phyloP scores from a whole-genome alignment of 1,284 basidiomycete genomes.

The Cryptococcus sp. region DNA sequence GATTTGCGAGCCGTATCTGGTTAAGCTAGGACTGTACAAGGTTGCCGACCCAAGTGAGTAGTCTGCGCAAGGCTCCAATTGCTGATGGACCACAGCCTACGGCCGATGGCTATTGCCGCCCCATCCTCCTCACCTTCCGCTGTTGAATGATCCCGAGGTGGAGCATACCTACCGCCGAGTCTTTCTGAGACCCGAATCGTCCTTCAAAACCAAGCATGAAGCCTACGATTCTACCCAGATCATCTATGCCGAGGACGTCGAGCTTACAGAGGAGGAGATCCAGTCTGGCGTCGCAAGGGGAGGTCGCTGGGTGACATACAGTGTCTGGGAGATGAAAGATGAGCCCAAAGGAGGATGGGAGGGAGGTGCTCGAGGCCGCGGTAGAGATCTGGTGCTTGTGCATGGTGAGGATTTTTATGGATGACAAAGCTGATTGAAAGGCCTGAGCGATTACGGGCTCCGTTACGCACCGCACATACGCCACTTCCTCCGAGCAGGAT shows the following conservation, averaged over 20 bases:
- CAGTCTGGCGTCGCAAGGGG: slow-evolving; percentile 30
- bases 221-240: slow-evolving; percentile 48
- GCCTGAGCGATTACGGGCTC: slow-evolving; percentile 53
- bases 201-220: slow-evolving; percentile 32
- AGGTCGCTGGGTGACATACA: slow-evolving; percentile 53
- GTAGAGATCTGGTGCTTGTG: slow-evolving; percentile 48
- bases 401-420: slow-evolving; percentile 44
- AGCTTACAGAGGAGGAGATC: slow-evolving; percentile 44
- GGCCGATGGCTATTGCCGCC: slow-evolving; percentile 46
- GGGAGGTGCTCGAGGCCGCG: slow-evolving; percentile 41
- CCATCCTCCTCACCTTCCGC: slow-evolving; percentile 40
- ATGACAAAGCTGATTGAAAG: slow-evolving; percentile 25
- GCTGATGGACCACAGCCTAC: slow-evolving; percentile 34
- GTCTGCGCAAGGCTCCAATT: not conserved
- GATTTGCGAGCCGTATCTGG: slow-evolving; percentile 47
- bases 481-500: slow-evolving; percentile 56
- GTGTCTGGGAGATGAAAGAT: slow-evolving; percentile 47
- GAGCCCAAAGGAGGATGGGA: slow-evolving; percentile 46
- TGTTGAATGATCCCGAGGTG: slow-evolving; percentile 43
- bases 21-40: slow-evolving; percentile 36
- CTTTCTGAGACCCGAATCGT: slow-evolving; percentile 39
- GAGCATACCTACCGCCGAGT: slow-evolving; percentile 44
- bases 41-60: slow-evolving; percentile 48
- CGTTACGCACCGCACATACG: slow-evolving; percentile 54
- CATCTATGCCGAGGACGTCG: slow-evolving; percentile 48